Evolutionary conservation across 768 basidiomycete genomes (phyloP).

Genomic region (Rickenella mellea): DNA sequence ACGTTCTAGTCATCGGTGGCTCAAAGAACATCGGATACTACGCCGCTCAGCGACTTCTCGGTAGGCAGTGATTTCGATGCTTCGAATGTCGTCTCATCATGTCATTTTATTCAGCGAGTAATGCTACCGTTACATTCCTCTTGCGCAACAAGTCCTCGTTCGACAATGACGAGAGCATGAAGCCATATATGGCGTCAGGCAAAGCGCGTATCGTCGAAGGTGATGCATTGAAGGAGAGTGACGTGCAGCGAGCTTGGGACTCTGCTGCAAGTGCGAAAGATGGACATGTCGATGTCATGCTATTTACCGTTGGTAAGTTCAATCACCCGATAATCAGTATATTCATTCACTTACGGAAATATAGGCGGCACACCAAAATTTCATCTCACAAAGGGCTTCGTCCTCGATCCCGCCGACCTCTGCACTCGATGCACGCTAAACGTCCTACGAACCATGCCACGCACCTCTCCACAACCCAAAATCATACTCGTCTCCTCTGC

Average conservation of each 20-base stretch:
- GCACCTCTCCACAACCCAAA: conserved; percentile 25
- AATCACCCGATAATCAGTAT: too few species aligned
- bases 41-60: conserved; percentile 20
- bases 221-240: conserved; percentile 44
- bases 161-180: conserved; percentile 43
- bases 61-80: conserved; percentile 11
- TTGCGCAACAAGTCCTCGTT: conserved; percentile 44
- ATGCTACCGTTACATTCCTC: conserved; percentile 54
- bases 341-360: too few species aligned
- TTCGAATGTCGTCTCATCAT: background rate
- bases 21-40: conserved; percentile 32
- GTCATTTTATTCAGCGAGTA: conserved; percentile 33
- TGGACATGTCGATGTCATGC: conserved; percentile 32
- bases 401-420: conserved; percentile 44
- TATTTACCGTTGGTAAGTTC: conserved; percentile 60
- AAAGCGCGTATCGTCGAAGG: conserved; percentile 49
- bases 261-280: conserved; percentile 23
- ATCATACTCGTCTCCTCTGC: conserved; percentile 45
- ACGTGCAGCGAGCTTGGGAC: conserved; percentile 45
- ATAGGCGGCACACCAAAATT: conserved; percentile 43
- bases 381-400: conserved; percentile 34
- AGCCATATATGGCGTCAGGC: conserved; percentile 38
- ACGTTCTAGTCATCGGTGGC: conserved; percentile 24
- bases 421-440: conserved; percentile 50
- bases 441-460: conserved; percentile 43